A percentile compares a stretch with the other conserved stretches of the same genome.
Conservation (phyloP, 2,329 filamentous ascomycete species). For the Claviceps sp. region DNA sequence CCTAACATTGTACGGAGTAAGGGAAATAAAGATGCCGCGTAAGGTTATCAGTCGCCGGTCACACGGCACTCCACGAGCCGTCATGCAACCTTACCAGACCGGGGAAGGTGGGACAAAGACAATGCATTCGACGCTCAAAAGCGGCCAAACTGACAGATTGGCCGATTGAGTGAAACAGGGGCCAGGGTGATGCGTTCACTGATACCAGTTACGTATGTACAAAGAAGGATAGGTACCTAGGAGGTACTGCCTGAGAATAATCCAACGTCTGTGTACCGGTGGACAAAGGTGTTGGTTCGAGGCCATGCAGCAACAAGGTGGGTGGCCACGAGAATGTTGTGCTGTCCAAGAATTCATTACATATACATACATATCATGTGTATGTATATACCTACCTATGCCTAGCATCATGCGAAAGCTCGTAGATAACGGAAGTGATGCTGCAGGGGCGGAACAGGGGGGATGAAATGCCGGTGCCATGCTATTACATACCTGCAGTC, state of each 20-base stretch:
- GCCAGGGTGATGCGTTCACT: constrained; percentile 9
- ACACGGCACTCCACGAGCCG: not conserved
- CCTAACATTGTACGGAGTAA: not conserved
- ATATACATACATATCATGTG: too few species aligned
- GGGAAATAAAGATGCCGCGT: constrained; percentile 7
- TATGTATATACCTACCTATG: too few species aligned
- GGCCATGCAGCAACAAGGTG: not conserved
- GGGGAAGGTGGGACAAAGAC: constrained; percentile 5
- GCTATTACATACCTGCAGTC: too few species aligned
- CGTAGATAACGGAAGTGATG: not conserved
- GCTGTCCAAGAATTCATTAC: not conserved
- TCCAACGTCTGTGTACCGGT: constrained; percentile 4
- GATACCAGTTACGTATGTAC: constrained; percentile 6
- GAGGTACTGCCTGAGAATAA: not conserved
- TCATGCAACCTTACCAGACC: constrained; percentile 2
- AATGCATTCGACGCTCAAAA: constrained; percentile 8
- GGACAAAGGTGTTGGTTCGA: not conserved
- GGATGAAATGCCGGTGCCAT: not conserved
- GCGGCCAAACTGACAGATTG: constrained; percentile 11
- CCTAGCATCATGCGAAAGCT: not conserved
- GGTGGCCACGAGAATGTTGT: not conserved
- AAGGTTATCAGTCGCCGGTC: constrained; percentile 6
- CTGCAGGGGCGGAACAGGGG: not conserved
- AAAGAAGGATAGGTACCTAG: not conserved
- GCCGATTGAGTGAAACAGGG: constrained; percentile 11